Evolutionary conservation across 2,329 filamentous ascomycete genomes (phyloP).

Genomic region (Xylogone sp.): DNA sequence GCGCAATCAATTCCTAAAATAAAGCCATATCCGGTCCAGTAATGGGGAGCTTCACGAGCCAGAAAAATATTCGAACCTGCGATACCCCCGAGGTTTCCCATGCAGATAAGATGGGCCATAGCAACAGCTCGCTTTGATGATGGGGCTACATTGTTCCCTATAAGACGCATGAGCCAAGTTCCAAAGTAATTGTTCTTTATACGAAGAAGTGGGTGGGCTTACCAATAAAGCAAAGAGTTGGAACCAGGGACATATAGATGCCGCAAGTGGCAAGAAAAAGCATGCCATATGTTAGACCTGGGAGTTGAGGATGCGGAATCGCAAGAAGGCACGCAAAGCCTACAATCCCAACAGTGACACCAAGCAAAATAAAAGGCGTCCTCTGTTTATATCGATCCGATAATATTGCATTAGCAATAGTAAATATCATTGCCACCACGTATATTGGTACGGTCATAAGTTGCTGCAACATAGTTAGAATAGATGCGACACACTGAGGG

Average conservation of each 20-base stretch:
- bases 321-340: conserved; percentile 12
- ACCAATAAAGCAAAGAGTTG: conserved; percentile 74
- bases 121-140: conserved; percentile 25
- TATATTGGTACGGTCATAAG: conserved; percentile 17
- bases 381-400: conserved; percentile 13
- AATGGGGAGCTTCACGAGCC: conserved; percentile 30
- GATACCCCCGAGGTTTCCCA: conserved; percentile 29
- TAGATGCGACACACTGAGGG: neutral
- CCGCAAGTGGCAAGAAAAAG: conserved; percentile 79
- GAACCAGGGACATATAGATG: conserved; percentile 65
- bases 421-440: conserved; percentile 7
- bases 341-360: conserved; percentile 7
- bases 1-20: conserved; percentile 23
- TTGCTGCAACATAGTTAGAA: conserved; percentile 3
- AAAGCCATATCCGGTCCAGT: conserved; percentile 34
- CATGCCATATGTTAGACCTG: conserved; percentile 72
- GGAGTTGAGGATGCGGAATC: conserved; percentile 35
- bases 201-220: conserved; percentile 59
- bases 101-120: conserved; percentile 25
- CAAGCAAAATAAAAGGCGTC: conserved; percentile 13
- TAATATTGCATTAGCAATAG: conserved; percentile 4
- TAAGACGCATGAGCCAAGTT: no score
- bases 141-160: conserved; percentile 25
- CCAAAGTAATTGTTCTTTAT: no score
- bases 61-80: conserved; percentile 36